These are phyloP conservation scores for Stromatinia cepivora DNA, from an alignment of 2,329 filamentous ascomycete genomes.

Conservation along the genomic window DNA sequence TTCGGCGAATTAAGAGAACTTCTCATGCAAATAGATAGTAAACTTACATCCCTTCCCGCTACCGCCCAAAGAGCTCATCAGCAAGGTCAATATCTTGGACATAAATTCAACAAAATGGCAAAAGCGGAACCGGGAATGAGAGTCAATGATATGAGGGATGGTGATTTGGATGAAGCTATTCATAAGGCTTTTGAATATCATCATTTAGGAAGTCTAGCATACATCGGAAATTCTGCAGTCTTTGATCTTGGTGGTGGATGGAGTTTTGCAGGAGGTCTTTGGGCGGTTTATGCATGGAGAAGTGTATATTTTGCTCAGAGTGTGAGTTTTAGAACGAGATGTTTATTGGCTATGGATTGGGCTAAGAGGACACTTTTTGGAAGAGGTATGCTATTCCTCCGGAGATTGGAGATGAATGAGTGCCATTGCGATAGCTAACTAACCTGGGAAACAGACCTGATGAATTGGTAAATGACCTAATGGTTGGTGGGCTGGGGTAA, in stretches of 20 bases:
- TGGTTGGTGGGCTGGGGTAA: neutral
- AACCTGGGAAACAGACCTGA: neutral
- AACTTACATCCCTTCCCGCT: constrained; percentile 89
- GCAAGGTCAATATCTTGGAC: constrained; percentile 87
- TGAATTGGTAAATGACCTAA: neutral
- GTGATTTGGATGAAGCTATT: constrained; percentile 85
- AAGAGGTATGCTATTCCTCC: constrained; percentile 62
- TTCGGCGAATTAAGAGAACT: constrained; percentile 90
- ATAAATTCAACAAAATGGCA: constrained; percentile 91
- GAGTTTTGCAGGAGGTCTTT: constrained; percentile 76
- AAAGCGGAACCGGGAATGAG: constrained; percentile 71
- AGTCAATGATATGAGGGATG: constrained; percentile 80
- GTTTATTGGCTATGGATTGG: constrained; percentile 97
- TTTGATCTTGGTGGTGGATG: constrained; percentile 83
- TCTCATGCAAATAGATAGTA: constrained; percentile 87
- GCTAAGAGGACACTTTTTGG: constrained; percentile 94
- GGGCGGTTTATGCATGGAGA: constrained; percentile 95
- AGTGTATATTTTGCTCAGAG: constrained; percentile 97
- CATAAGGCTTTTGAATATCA: constrained; percentile 95
- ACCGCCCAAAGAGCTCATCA: constrained; percentile 96
- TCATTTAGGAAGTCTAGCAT: constrained; percentile 88
- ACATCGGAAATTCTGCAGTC: constrained; percentile 93
- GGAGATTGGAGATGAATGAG: neutral
- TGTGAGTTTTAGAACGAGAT: constrained; percentile 85
- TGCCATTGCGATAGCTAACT: neutral